Conservation (phyloP, 2,329 filamentous ascomycete genomes). For the Colletotrichum sp. region DNA sequence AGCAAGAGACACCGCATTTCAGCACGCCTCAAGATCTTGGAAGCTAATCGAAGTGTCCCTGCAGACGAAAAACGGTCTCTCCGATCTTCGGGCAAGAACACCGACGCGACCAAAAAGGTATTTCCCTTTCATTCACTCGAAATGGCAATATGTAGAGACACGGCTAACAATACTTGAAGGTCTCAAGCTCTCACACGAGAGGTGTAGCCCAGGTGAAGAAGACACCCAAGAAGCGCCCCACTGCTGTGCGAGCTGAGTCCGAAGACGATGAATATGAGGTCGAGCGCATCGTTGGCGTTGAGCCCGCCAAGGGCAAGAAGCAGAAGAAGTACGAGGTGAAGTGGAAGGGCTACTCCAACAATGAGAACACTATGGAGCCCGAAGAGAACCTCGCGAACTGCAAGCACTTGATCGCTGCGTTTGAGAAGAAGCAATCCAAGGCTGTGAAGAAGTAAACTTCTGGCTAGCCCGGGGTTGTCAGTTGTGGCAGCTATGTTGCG, state of each 20-base stretch:
- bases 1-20: not conserved
- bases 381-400: constrained; percentile 48
- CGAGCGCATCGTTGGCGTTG: constrained; percentile 49
- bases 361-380: constrained; percentile 61
- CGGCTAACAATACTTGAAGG: not conserved
- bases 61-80: not conserved
- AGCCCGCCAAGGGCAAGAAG: constrained; percentile 40
- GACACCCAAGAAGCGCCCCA: not conserved
- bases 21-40: not conserved
- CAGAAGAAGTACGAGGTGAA: constrained; percentile 54
- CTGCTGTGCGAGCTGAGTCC: not conserved
- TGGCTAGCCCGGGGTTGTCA: not conserved
- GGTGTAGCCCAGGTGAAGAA: constrained; percentile 1
- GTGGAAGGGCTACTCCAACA: constrained; percentile 53
- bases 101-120: not conserved
- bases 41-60: not conserved
- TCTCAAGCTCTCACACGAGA: not conserved
- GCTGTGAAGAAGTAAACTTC: not conserved
- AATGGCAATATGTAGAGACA: not conserved
- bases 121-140: not conserved
- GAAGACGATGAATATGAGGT: constrained; percentile 48
- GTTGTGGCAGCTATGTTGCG: not conserved
- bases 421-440: constrained; percentile 32
- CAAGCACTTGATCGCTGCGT: constrained; percentile 36
- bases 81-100: not conserved